These are phyloP conservation scores for Zizania palustris DNA, from an alignment of 202 grass and related monocot genomes.

Conservation along the genomic window DNA sequence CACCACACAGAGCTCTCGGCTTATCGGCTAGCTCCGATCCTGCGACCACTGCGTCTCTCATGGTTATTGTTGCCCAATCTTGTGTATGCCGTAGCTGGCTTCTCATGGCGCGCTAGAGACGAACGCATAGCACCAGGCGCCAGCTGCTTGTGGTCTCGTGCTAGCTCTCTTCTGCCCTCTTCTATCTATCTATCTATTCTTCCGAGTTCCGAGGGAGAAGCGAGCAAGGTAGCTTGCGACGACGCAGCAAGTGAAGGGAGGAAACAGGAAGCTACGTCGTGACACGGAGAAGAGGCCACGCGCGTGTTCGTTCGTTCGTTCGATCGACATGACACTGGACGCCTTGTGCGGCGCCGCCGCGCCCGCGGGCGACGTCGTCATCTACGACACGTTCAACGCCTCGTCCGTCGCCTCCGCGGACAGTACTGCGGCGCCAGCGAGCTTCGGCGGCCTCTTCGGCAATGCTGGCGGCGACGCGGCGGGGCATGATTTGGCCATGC, in stretches of 20 bases:
- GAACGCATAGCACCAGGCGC: conserved; percentile 26
- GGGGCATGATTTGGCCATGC: neutral
- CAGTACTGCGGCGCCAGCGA: neutral
- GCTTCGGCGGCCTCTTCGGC: conserved; percentile 32
- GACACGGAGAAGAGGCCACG: neutral
- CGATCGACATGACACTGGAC: conserved; percentile 64
- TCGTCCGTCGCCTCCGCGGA: conserved; percentile 45
- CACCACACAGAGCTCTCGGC: neutral
- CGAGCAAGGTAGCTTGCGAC: neutral
- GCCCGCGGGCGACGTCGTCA: conserved; percentile 59
- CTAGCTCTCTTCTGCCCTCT: neutral
- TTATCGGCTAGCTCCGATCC: neutral
- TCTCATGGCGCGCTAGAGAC: conserved; percentile 42
- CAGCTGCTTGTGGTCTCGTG: conserved; percentile 7
- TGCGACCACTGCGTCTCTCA: conserved; percentile 12
- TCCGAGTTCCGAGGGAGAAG: conserved; percentile 13
- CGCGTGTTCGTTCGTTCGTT: neutral
- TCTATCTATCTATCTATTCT: neutral
- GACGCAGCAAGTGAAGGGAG: neutral
- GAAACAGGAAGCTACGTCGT: neutral
- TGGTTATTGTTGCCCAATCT: conserved; percentile 31
- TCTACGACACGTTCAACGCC: conserved; percentile 90
- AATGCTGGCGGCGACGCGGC: conserved; percentile 15
- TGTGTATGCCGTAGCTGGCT: conserved; percentile 31
- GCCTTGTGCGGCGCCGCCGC: conserved; percentile 52